Evolutionary conservation across 2,329 filamentous ascomycete genomes (phyloP).

Genomic region (Claviceps africana): DNA sequence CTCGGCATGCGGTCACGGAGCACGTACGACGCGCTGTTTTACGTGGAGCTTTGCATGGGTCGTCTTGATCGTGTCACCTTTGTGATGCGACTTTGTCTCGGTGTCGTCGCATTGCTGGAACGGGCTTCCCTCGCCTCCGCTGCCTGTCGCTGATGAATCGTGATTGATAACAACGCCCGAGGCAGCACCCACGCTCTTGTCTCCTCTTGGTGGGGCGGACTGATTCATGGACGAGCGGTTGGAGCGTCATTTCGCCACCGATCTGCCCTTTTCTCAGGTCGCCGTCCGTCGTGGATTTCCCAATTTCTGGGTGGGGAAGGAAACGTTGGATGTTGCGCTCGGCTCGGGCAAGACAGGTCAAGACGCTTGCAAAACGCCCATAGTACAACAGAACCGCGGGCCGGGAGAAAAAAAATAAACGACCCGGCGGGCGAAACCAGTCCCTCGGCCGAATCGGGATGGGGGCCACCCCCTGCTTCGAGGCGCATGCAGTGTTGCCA

Average conservation of each 20-base stretch:
- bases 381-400: not conserved
- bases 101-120: not conserved
- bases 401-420: not conserved
- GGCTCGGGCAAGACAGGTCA: not conserved
- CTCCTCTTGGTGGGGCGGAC: not conserved
- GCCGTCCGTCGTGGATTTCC: no score
- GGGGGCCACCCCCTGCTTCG: conserved; percentile 2
- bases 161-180: no score
- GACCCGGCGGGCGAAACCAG: not conserved
- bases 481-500: not conserved
- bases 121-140: not conserved
- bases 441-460: conserved; percentile 7
- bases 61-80: not conserved
- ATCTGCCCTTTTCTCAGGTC: not conserved
- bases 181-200: no score
- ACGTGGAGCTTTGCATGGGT: not conserved
- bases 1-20: not conserved
- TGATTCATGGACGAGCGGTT: not conserved
- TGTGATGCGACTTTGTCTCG: not conserved
- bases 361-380: not conserved
- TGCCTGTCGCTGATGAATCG: not conserved
- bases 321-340: not conserved
- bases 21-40: not conserved
- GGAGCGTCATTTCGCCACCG: not conserved
- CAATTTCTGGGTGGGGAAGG: not conserved